Conservation (phyloP, 2,329 filamentous ascomycete species). For the Fusarium austroafricanum region DNA sequence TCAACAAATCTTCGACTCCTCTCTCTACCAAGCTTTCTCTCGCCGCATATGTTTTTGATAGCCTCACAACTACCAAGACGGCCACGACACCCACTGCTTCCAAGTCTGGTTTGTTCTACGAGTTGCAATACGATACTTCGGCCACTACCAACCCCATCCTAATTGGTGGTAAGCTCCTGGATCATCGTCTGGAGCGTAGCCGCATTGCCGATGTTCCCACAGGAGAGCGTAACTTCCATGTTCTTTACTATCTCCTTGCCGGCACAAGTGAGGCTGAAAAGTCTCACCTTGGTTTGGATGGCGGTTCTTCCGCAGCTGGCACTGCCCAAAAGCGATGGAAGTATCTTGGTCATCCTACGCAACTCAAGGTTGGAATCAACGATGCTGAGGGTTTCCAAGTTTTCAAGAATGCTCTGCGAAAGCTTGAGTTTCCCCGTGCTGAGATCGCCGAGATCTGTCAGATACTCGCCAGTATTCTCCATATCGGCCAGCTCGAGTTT, state of each 20-base stretch:
- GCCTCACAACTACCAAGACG: slow-evolving; percentile 96
- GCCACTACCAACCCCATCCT: slow-evolving; percentile 86
- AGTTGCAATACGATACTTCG: slow-evolving; percentile 95
- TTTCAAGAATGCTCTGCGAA: slow-evolving; percentile 94
- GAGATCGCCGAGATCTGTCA: slow-evolving; percentile 99
- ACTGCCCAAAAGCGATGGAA: slow-evolving; percentile 84
- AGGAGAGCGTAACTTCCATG: slow-evolving; percentile 95
- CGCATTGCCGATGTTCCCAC: slow-evolving; percentile 92
- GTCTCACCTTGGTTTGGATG: slow-evolving; percentile 77
- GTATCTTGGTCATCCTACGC: slow-evolving; percentile 94
- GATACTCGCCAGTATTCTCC: slow-evolving; percentile 91
- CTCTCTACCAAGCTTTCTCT: slow-evolving; percentile 93
- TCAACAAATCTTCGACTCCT: slow-evolving; percentile 91
- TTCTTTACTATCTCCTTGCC: slow-evolving; percentile 93
- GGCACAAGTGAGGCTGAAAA: slow-evolving; percentile 94
- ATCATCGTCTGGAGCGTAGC: slow-evolving; percentile 92
- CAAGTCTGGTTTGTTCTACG: slow-evolving; percentile 94
- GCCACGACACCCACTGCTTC: slow-evolving; percentile 95
- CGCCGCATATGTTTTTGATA: slow-evolving; percentile 95
- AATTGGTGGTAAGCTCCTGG: slow-evolving; percentile 92
- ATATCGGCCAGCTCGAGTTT: slow-evolving; percentile 97
- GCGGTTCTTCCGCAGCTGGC: slow-evolving; percentile 60
- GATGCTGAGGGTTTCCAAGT: slow-evolving; percentile 95
- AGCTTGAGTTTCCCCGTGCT: slow-evolving; percentile 90
- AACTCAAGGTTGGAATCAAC: slow-evolving; percentile 97